phyloP scores from a whole-genome alignment of 2,329 filamentous ascomycete species.

The Ophiostoma fasciatum region DNA sequence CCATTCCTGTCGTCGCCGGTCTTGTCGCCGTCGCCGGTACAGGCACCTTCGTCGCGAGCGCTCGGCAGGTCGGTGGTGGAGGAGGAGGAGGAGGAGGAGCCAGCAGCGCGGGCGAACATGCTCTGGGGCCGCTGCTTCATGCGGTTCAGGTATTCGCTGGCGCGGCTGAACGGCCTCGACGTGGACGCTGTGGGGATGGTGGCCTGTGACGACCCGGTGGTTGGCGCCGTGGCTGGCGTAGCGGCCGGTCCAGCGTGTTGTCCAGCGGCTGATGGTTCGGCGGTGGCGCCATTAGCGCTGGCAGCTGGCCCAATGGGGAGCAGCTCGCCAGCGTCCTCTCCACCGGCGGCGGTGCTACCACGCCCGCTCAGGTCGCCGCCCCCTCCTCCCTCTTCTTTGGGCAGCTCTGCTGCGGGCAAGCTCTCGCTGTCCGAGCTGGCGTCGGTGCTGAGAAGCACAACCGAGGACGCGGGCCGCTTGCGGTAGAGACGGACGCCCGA shows the following conservation, averaged over 20 bases:
- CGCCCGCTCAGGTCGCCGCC: conserved; percentile 6
- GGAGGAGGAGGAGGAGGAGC: conserved; percentile 5
- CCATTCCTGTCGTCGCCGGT: not conserved
- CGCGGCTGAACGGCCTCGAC: conserved; percentile 26
- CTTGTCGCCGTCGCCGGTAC: not conserved
- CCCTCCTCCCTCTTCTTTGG: not conserved
- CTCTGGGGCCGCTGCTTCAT: conserved; percentile 32
- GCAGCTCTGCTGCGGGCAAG: conserved; percentile 7
- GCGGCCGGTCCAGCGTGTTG: too few relatives aligned
- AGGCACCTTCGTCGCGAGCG: not conserved
- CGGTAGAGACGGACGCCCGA: conserved; percentile 5
- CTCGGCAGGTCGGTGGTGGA: conserved; percentile 1
- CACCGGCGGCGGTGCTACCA: conserved; percentile 13
- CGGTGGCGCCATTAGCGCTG: not conserved
- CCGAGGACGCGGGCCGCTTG: conserved; percentile 4
- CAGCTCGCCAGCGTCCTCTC: not conserved
- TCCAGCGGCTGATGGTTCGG: too few relatives aligned
- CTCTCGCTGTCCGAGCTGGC: conserved; percentile 8
- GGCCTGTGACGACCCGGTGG: not conserved
- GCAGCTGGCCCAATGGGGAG: conserved; percentile 3
- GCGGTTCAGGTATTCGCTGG: conserved; percentile 34
- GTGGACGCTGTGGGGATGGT: conserved; percentile 10
- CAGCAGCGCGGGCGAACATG: conserved; percentile 25
- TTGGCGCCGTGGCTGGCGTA: not conserved
- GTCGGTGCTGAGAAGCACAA: not conserved